A percentile compares a stretch with the other conserved stretches of the same genome.
Conservation (phyloP, 352 stramenopile genomes). For the Hyaloperonospora arabidopsidis region DNA sequence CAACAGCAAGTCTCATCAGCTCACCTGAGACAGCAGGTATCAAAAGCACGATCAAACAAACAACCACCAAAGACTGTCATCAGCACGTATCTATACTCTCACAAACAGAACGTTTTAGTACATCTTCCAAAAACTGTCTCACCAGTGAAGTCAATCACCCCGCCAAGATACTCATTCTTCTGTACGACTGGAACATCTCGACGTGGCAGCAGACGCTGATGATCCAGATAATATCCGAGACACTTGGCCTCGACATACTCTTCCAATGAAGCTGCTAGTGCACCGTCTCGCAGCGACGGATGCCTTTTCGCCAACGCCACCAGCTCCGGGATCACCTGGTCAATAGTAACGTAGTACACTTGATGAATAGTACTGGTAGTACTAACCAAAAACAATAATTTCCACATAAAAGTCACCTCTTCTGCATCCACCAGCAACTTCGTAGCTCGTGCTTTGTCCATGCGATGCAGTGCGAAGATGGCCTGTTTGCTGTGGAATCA, state of each 20-base stretch:
- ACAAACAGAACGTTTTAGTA: no score
- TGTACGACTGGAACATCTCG: slow-evolving; percentile 44
- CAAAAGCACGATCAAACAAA: background rate
- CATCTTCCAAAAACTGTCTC: no score
- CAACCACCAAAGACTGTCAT: background rate
- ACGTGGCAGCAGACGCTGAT: slow-evolving; percentile 47
- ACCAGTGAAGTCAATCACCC: slow-evolving; percentile 91
- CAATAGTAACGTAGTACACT: slow-evolving; percentile 7
- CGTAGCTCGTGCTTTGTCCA: slow-evolving; percentile 51
- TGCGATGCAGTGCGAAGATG: slow-evolving; percentile 91
- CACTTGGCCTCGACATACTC: slow-evolving; percentile 92
- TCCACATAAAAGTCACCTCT: slow-evolving; percentile 20
- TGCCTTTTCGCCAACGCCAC: slow-evolving; percentile 76
- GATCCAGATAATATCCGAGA: slow-evolving; percentile 81
- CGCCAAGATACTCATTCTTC: slow-evolving; percentile 91
- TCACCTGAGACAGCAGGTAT: slow-evolving; percentile 47
- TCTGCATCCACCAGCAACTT: slow-evolving; percentile 47
- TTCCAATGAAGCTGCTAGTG: slow-evolving; percentile 84
- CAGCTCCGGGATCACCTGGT: slow-evolving; percentile 67
- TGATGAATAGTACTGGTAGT: slow-evolving; percentile 9
- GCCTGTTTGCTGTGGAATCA: slow-evolving; percentile 82
- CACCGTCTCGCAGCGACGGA: slow-evolving; percentile 69
- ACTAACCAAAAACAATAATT: background rate
- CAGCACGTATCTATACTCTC: background rate
- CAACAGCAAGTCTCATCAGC: slow-evolving; percentile 82